Evolutionary conservation across 2,329 filamentous ascomycete species (phyloP).

Genomic region (Calonectria multiphialidica): DNA sequence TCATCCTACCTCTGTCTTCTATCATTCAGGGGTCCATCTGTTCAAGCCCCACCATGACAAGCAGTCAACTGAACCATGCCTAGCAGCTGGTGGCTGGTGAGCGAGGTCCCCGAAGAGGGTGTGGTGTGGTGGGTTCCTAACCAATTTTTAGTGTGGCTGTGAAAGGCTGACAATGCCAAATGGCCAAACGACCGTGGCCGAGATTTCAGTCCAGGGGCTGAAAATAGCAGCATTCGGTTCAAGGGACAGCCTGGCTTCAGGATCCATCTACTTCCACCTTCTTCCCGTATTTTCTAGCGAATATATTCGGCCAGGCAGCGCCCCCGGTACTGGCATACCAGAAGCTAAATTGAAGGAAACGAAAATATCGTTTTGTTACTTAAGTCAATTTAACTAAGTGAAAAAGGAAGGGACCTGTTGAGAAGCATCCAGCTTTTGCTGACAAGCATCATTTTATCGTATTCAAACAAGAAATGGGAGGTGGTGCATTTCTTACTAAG

Average conservation of each 20-base stretch:
- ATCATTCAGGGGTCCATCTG: conserved; percentile 14
- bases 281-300: conserved; percentile 12
- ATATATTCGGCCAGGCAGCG: conserved; percentile 1
- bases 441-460: too few species aligned
- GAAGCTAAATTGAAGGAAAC: background rate
- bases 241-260: background rate
- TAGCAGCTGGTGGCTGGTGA: background rate
- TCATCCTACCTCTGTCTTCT: background rate
- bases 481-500: too few species aligned
- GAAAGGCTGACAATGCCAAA: conserved; percentile 31
- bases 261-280: background rate
- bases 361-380: background rate
- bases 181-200: background rate
- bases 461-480: too few species aligned
- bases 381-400: background rate
- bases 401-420: too few species aligned
- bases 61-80: conserved; percentile 9
- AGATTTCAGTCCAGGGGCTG: conserved; percentile 18
- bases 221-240: conserved; percentile 36
- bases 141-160: conserved; percentile 36
- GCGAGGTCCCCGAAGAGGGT: conserved; percentile 21
- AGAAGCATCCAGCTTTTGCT: too few species aligned
- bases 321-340: background rate
- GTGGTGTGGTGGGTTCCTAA: conserved; percentile 14
- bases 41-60: conserved; percentile 2